Evolutionary conservation across 306 rosid genomes (phyloP), one percentile per base, ranked within the genome.

Genomic region (Trifolium fragiferum): DNA sequence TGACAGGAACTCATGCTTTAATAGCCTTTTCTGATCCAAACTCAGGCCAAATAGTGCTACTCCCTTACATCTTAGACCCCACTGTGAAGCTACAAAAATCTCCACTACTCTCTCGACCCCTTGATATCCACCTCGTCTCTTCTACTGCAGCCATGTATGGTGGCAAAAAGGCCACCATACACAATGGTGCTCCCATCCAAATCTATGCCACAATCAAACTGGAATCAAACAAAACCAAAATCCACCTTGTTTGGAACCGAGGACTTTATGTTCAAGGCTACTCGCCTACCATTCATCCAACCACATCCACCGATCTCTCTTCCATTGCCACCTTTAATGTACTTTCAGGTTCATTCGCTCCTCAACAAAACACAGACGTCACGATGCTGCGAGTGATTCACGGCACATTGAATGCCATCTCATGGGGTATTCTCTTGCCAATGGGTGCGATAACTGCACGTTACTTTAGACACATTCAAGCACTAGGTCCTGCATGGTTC

Each of bases 201-300:
- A 95, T 95, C 73, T 82, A 54, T 53, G 89, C 92, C 20, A 78
- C 96, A 2, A 15, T 95, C 8, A 92, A 86, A 47, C 83, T 95
- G 7, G 55, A 72, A 66, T 19, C 87, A 3, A 95, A 95, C 88
- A 85, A 82, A 55, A 90, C 99, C 6, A 89, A 83, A 19, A 83
- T 95, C 54, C 84, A 90, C 77, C 80, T 82, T 38, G 89, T 92
- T 5, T 95, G 99, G 99, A 95, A 95, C 81, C 90, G 92, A 5
- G 99, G 99, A 10, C 87, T 95, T 27, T 95, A 95, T 70, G 99
- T 95, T 53, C 98, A 95, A 76, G 99, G 98, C 61, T 95, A 92
- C 82, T 95, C 99, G 1, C 99, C 98, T 6, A 89, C 99, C 32
- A 90, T 95, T 69, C 99, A 95, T 65, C 96, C 96, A 18, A 95